phyloP scores from a whole-genome alignment of 768 basidiomycete genomes.

The Suillus luteus region DNA sequence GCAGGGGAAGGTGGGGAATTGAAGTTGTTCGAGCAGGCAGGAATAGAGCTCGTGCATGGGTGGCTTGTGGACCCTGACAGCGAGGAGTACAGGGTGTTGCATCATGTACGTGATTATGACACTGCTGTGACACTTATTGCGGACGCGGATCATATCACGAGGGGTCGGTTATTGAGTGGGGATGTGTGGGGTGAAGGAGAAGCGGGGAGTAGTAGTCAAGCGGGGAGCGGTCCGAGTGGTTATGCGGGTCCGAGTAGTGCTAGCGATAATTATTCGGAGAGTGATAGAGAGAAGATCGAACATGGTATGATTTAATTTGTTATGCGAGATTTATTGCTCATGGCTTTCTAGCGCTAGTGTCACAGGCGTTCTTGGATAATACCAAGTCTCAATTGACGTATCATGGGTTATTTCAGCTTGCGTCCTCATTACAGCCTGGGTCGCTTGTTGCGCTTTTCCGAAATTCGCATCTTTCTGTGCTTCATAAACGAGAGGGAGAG shows the following conservation, averaged over 20 bases:
- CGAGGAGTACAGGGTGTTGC: constrained; percentile 55
- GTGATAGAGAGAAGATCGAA: constrained; percentile 63
- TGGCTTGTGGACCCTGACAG: constrained; percentile 59
- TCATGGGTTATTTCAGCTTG: constrained; percentile 81
- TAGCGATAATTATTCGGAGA: constrained; percentile 43
- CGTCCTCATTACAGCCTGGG: constrained; percentile 45
- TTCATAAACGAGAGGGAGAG: constrained; percentile 59
- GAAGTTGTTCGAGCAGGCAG: constrained; percentile 80
- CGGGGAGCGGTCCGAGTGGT: constrained; percentile 9
- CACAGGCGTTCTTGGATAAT: constrained; percentile 67
- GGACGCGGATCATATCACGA: constrained; percentile 74
- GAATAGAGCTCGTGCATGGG: constrained; percentile 83
- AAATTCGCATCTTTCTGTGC: constrained; percentile 85
- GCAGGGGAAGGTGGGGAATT: constrained; percentile 71
- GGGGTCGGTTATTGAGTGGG: constrained; percentile 56
- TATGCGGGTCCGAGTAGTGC: constrained; percentile 13
- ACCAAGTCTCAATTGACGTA: constrained; percentile 87
- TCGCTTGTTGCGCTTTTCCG: constrained; percentile 87
- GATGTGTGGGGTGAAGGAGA: constrained; percentile 28
- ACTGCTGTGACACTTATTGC: constrained; percentile 72
- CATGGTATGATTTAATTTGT: constrained; percentile 55
- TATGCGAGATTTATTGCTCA: constrained; percentile 4
- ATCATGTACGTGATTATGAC: constrained; percentile 67
- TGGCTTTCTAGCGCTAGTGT: constrained; percentile 53
- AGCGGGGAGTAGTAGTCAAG: constrained; percentile 6